Evolutionary conservation across 1,284 basidiomycete genomes (phyloP).

Genomic region (Leucoagaricus sp.): DNA sequence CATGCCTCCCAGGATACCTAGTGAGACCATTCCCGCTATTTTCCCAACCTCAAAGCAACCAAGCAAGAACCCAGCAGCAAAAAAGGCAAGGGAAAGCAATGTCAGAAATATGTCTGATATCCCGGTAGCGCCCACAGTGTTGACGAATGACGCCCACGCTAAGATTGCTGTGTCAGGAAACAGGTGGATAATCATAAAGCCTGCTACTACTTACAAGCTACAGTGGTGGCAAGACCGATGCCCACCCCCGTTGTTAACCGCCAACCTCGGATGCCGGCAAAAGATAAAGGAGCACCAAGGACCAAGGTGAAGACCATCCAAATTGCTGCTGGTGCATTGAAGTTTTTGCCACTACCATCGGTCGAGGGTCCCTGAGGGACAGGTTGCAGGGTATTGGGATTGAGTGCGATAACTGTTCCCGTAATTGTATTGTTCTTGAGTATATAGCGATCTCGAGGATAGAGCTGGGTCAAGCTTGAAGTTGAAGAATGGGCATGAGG

Average conservation of each 20-base stretch:
- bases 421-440: slow-evolving; percentile 35
- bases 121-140: slow-evolving; percentile 48
- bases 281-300: slow-evolving; percentile 53
- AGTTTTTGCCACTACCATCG: slow-evolving; percentile 57
- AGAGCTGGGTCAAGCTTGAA: slow-evolving; percentile 13
- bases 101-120: slow-evolving; percentile 54
- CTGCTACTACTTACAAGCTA: slow-evolving; percentile 44
- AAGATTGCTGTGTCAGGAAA: slow-evolving; percentile 13
- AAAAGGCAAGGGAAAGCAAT: slow-evolving; percentile 48
- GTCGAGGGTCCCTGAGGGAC: slow-evolving; percentile 56
- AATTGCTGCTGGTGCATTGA: slow-evolving; percentile 48
- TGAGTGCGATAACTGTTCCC: slow-evolving; percentile 45
- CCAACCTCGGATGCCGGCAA: slow-evolving; percentile 57
- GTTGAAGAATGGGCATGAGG: slow-evolving; percentile 2
- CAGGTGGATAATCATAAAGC: neutral
- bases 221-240: slow-evolving; percentile 47
- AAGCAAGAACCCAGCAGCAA: slow-evolving; percentile 49
- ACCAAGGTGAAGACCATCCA: slow-evolving; percentile 57
- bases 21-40: slow-evolving; percentile 42
- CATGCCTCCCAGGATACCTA: slow-evolving; percentile 54
- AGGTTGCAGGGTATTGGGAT: slow-evolving; percentile 40
- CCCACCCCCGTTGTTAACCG: slow-evolving; percentile 55
- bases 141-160: slow-evolving; percentile 66
- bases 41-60: slow-evolving; percentile 54
- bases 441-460: slow-evolving; percentile 27